phyloP scores from a whole-genome alignment of 305 asterid genomes.

The Fraxinus latifolia region DNA sequence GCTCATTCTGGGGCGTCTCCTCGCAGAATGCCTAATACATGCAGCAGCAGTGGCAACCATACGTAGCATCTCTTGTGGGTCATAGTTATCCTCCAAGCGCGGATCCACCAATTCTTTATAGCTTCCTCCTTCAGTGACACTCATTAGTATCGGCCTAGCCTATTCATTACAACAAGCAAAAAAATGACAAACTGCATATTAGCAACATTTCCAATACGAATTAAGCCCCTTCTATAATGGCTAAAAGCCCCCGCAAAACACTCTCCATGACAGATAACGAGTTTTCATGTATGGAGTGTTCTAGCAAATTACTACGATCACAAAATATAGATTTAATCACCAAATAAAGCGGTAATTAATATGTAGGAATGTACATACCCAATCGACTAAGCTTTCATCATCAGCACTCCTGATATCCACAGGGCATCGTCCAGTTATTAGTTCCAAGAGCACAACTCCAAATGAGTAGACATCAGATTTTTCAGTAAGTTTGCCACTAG shows the following conservation, averaged over 20 bases:
- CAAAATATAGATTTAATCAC: background rate
- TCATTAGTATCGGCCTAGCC: conserved; percentile 54
- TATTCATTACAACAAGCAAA: background rate
- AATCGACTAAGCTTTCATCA: conserved; percentile 57
- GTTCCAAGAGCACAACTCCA: conserved; percentile 65
- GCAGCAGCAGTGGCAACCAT: conserved; percentile 62
- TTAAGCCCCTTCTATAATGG: background rate
- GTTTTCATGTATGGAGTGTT: background rate
- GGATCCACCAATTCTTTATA: conserved; percentile 55
- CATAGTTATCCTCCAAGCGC: conserved; percentile 37
- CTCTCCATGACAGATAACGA: background rate
- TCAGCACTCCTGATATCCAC: conserved; percentile 42
- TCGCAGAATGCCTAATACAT: conserved; percentile 49
- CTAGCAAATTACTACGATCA: background rate
- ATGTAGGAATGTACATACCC: conserved; percentile 37
- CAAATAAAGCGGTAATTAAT: background rate
- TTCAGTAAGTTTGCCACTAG: conserved; percentile 63
- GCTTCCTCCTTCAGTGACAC: conserved; percentile 49
- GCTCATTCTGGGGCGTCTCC: conserved; percentile 70
- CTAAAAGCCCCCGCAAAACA: background rate
- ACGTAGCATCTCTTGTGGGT: conserved; percentile 52
- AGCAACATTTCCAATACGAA: background rate
- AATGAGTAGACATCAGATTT: conserved; percentile 68
- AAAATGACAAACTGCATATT: background rate
- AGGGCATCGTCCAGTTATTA: conserved; percentile 62